A percentile compares a stretch with the other conserved stretches of the same genome.
Evolutionary conservation across 305 asterid species (phyloP).

Genomic region (Ajuga reptans): DNA sequence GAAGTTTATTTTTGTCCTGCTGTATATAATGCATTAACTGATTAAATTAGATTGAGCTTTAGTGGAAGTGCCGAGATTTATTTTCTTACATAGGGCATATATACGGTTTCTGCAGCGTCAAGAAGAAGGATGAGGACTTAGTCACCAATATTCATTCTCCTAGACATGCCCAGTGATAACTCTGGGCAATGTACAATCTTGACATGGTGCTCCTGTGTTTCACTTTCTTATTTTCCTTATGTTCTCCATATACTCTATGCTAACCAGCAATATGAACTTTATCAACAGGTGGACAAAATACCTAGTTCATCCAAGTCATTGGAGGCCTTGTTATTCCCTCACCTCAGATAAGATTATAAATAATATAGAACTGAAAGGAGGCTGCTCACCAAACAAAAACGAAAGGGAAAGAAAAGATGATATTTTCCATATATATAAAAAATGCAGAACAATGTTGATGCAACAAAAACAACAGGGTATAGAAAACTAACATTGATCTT

Average conservation of each 20-base stretch:
- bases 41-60: background rate
- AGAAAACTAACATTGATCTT: background rate
- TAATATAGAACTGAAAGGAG: background rate
- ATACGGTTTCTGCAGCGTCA: constrained; percentile 6
- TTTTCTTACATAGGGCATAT: background rate
- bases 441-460: background rate
- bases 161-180: background rate
- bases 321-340: constrained; percentile 1
- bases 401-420: background rate
- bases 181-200: background rate
- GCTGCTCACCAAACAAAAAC: background rate
- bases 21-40: background rate
- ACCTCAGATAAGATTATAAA: background rate
- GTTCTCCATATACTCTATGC: background rate
- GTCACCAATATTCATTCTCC: background rate
- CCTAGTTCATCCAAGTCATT: background rate
- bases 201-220: background rate
- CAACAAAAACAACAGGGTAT: background rate
- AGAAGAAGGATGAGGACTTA: background rate
- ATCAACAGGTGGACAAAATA: background rate
- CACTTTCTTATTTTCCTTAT: background rate
- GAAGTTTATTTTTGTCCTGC: background rate
- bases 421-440: background rate
- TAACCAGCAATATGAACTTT: background rate
- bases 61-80: background rate